phyloP scores from a whole-genome alignment of 352 stramenopile genomes.

The Phytophthora nicotianae region DNA sequence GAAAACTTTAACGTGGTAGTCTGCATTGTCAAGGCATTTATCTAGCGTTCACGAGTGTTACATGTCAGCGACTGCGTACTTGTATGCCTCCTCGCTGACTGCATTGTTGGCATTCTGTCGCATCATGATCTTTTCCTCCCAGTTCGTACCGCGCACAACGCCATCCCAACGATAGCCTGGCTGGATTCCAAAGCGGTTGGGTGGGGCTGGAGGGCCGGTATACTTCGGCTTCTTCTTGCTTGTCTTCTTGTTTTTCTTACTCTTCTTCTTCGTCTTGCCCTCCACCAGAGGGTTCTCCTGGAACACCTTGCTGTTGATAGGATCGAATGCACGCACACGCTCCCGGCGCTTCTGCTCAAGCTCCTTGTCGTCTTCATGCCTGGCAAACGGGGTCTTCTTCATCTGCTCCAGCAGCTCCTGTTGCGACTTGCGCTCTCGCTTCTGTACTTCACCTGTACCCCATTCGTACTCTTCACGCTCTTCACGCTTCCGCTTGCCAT shows the following conservation, averaged over 20 bases:
- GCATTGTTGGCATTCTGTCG: slow-evolving; percentile 70
- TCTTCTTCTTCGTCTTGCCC: slow-evolving; percentile 41
- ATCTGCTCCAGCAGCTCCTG: slow-evolving; percentile 70
- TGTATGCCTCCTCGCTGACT: slow-evolving; percentile 75
- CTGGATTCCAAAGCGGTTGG: slow-evolving; percentile 90
- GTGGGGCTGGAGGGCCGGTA: slow-evolving; percentile 65
- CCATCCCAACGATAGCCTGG: slow-evolving; percentile 99
- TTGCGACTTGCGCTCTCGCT: slow-evolving; percentile 63
- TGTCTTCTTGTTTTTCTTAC: slow-evolving; percentile 49
- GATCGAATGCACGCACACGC: slow-evolving; percentile 74
- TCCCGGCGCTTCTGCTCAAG: slow-evolving; percentile 66
- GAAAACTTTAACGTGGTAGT: neutral
- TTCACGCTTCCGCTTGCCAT: slow-evolving; percentile 78
- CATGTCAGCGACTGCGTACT: slow-evolving; percentile 85
- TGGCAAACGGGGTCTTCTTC: slow-evolving; percentile 66
- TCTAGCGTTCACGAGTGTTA: slow-evolving; percentile 30
- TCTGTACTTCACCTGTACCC: slow-evolving; percentile 84
- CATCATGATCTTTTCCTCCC: slow-evolving; percentile 94
- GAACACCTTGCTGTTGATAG: slow-evolving; percentile 80
- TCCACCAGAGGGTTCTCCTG: slow-evolving; percentile 55
- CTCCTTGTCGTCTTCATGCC: slow-evolving; percentile 71
- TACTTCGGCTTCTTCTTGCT: slow-evolving; percentile 66
- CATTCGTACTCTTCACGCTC: slow-evolving; percentile 85
- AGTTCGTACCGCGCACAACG: slow-evolving; percentile 96
- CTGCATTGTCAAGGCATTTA: neutral